Evolutionary conservation across 495 filamentous ascomycete genomes (phyloP).

Genomic region (Penicillium daleae): DNA sequence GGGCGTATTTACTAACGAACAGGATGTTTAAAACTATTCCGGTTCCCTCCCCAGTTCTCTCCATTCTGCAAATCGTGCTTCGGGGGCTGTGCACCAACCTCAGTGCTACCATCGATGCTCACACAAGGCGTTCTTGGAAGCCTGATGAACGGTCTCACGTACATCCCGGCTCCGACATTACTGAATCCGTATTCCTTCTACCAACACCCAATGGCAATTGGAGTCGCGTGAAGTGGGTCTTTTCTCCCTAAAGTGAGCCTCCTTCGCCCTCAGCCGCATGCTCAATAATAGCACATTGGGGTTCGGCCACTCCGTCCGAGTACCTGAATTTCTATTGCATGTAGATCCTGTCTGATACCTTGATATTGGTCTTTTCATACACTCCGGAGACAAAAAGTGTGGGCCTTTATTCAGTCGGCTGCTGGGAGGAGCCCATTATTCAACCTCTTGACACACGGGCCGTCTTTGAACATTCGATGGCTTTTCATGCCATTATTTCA

Average conservation of each 20-base stretch:
- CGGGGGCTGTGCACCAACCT: constrained; percentile 45
- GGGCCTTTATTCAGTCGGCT: not conserved
- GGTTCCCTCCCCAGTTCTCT: constrained; percentile 17
- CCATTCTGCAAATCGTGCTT: constrained; percentile 52
- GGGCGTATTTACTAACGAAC: constrained; percentile 9
- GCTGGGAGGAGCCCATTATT: not conserved
- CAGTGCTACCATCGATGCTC: constrained; percentile 62
- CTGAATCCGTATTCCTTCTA: constrained; percentile 41
- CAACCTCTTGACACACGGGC: not conserved
- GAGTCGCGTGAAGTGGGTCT: constrained; percentile 41
- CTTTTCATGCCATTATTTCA: constrained; percentile 34
- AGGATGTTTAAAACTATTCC: constrained; percentile 14
- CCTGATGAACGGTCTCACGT: constrained; percentile 37
- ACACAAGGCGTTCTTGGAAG: constrained; percentile 56
- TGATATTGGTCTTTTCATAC: constrained; percentile 32
- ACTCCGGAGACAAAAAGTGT: not conserved
- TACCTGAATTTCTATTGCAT: constrained; percentile 69
- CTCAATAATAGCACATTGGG: constrained; percentile 22
- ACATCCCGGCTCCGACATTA: constrained; percentile 35
- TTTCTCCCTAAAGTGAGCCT: constrained; percentile 37
- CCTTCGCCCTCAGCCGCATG: constrained; percentile 30
- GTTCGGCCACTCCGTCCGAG: constrained; percentile 68
- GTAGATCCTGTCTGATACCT: constrained; percentile 48
- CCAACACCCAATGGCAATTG: constrained; percentile 39
- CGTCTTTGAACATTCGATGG: constrained; percentile 25